These are phyloP conservation scores for Suhomyces xylopsoci DNA, from an alignment of 805 yeast genomes.

Conservation along the genomic window DNA sequence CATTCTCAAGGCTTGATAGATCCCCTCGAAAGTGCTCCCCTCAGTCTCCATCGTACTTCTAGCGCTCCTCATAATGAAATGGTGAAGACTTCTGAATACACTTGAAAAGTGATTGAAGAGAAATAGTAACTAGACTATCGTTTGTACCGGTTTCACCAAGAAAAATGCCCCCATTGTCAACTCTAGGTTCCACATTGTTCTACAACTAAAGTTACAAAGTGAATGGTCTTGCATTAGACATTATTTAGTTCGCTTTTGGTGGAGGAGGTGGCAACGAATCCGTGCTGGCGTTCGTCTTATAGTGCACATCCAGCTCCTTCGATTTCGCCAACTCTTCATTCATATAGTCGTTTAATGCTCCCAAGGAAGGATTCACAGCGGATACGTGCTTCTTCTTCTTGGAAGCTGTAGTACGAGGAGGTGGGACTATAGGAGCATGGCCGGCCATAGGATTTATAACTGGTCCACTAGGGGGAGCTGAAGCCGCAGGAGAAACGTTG, in stretches of 20 bases:
- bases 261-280: conserved; percentile 28
- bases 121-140: neutral
- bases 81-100: neutral
- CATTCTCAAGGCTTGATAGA: too few species aligned
- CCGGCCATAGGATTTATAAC: conserved; percentile 7
- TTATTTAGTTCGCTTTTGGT: conserved; percentile 11
- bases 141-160: neutral
- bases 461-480: conserved; percentile 3
- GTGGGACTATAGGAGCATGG: conserved; percentile 13
- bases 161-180: neutral
- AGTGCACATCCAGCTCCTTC: conserved; percentile 29
- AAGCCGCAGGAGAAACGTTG: conserved; percentile 11
- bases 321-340: conserved; percentile 43
- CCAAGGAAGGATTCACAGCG: conserved; percentile 17
- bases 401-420: conserved; percentile 12
- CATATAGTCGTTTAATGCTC: conserved; percentile 38
- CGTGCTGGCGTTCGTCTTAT: conserved; percentile 4
- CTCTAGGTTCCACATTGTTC: neutral
- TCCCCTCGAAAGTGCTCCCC: neutral
- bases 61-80: neutral
- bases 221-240: neutral
- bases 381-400: conserved; percentile 29
- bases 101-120: neutral
- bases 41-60: too few species aligned
- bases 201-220: neutral